Conservation (phyloP, 108 stramenopile genomes). For the Aureococcus anophagefferens region DNA sequence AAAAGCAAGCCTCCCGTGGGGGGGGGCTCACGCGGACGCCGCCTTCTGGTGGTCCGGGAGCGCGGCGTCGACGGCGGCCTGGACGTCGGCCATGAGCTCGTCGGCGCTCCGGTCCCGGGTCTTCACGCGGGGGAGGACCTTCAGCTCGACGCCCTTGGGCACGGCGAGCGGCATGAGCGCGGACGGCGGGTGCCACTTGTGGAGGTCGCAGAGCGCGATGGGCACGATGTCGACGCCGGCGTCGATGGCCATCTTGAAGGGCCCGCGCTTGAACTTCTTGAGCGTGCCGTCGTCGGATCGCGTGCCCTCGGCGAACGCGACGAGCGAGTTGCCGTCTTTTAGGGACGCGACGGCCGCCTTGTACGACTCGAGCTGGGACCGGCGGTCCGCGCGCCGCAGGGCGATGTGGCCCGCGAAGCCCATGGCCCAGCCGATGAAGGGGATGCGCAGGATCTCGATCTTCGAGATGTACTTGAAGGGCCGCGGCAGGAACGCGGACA, state of each 20-base stretch:
- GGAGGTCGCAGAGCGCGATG: slow-evolving; percentile 10
- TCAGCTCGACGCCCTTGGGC: not conserved
- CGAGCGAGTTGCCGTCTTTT: slow-evolving; percentile 16
- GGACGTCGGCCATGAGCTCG: not conserved
- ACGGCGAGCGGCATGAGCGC: slow-evolving; percentile 8
- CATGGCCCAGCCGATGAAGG: slow-evolving; percentile 21
- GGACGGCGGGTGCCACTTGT: slow-evolving; percentile 6
- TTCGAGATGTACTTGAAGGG: slow-evolving; percentile 22
- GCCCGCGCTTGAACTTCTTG: slow-evolving; percentile 16
- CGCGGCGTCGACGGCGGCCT: not conserved
- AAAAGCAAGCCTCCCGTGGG: no score
- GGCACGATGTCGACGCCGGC: slow-evolving; percentile 15
- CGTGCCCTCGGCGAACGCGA: slow-evolving; percentile 17
- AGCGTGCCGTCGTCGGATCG: slow-evolving; percentile 9
- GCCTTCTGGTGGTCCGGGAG: not conserved
- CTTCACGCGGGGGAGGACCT: not conserved
- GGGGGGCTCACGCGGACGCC: not conserved
- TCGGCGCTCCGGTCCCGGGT: not conserved
- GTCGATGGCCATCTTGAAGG: slow-evolving; percentile 19
- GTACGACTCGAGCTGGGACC: slow-evolving; percentile 8
- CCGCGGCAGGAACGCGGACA: slow-evolving; percentile 15
- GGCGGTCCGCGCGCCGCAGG: not conserved
- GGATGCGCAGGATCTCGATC: slow-evolving; percentile 18
- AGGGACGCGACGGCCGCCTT: slow-evolving; percentile 10
- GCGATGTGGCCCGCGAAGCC: slow-evolving; percentile 15